Evolutionary conservation across 2,329 filamentous ascomycete species (phyloP).

Genomic region (Colletotrichum kahawae): DNA sequence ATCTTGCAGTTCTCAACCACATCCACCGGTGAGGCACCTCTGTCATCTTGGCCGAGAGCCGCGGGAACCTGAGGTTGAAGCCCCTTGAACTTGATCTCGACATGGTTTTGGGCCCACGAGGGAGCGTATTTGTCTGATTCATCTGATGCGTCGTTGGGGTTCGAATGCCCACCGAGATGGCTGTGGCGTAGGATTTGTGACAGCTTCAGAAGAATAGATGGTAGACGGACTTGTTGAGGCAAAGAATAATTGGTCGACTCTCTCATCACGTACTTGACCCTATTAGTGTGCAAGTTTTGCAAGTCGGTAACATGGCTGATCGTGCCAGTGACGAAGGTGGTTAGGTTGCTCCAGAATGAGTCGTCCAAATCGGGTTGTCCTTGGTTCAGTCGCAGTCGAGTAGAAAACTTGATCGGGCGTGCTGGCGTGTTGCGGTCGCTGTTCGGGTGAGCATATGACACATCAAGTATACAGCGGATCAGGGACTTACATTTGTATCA

Average conservation of each 20-base stretch:
- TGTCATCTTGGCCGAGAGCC: not conserved
- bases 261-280: slow-evolving; percentile 43
- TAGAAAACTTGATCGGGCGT: slow-evolving; percentile 25
- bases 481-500: slow-evolving; percentile 65
- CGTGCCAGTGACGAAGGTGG: slow-evolving; percentile 54
- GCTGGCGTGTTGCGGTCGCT: slow-evolving; percentile 31
- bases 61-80: slow-evolving; percentile 33
- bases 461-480: too few species aligned
- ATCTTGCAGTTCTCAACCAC: not conserved
- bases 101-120: slow-evolving; percentile 63
- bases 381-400: slow-evolving; percentile 46
- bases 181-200: slow-evolving; percentile 41
- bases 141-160: slow-evolving; percentile 17
- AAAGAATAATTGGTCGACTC: slow-evolving; percentile 41
- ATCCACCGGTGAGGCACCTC: not conserved
- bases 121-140: slow-evolving; percentile 23
- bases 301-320: slow-evolving; percentile 56
- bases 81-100: slow-evolving; percentile 63
- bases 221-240: slow-evolving; percentile 49
- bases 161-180: not conserved
- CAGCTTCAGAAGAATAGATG: slow-evolving; percentile 53
- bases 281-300: slow-evolving; percentile 49
- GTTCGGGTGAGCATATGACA: not conserved
- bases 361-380: slow-evolving; percentile 50
- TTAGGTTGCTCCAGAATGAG: slow-evolving; percentile 58